Evolutionary conservation across 768 basidiomycete genomes (phyloP).

Genomic region (Agaricus blazei): DNA sequence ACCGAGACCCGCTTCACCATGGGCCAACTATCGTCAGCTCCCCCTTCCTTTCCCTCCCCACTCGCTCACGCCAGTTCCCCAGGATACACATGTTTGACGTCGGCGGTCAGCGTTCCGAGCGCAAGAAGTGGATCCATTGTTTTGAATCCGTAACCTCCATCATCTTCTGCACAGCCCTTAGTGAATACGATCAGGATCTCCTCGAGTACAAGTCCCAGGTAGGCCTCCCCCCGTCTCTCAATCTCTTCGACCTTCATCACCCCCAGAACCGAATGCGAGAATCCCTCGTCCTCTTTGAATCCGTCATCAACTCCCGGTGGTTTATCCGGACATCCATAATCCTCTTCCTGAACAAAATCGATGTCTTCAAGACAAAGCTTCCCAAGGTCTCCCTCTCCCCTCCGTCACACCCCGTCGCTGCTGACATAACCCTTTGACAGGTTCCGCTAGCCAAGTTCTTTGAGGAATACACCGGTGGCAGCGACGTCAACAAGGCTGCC

Average conservation of each 20-base stretch:
- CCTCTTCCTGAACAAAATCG: constrained; percentile 91
- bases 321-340: constrained; percentile 90
- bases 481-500: constrained; percentile 90
- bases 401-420: not conserved
- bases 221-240: constrained; percentile 7
- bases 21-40: constrained; percentile 55
- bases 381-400: constrained; percentile 36
- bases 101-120: constrained; percentile 73
- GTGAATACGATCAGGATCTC: constrained; percentile 72
- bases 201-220: constrained; percentile 66
- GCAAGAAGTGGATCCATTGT: constrained; percentile 78
- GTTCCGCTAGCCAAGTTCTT: constrained; percentile 77
- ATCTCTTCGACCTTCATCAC: not conserved
- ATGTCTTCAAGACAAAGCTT: constrained; percentile 87
- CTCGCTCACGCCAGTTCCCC: not conserved
- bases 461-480: constrained; percentile 84
- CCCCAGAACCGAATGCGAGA: constrained; percentile 88
- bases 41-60: not conserved
- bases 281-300: constrained; percentile 85
- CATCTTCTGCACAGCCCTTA: constrained; percentile 64
- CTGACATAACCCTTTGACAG: constrained; percentile 24
- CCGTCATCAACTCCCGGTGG: constrained; percentile 91
- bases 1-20: constrained; percentile 80
- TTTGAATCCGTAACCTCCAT: constrained; percentile 60
- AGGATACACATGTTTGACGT: constrained; percentile 75